These are phyloP conservation scores for Beauveria caledonica DNA, from an alignment of 2,329 filamentous ascomycete genomes.

Conservation along the genomic window DNA sequence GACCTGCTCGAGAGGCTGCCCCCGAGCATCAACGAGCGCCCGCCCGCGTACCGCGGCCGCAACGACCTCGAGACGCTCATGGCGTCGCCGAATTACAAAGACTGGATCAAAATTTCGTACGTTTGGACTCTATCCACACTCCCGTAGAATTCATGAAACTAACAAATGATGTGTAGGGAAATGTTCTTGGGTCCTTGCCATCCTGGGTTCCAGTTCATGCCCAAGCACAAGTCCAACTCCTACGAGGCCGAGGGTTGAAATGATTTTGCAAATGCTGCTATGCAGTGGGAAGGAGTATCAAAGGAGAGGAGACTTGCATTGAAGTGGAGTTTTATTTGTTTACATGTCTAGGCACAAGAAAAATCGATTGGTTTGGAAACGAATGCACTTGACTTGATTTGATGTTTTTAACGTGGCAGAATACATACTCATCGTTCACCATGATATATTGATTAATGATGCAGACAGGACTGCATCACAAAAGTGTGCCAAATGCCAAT, in stretches of 20 bases:
- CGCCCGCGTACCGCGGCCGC: constrained; percentile 73
- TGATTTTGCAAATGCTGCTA: not conserved
- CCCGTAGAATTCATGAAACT: not conserved
- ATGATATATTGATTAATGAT: constrained; percentile 1
- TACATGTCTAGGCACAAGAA: not conserved
- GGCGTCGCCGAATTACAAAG: constrained; percentile 82
- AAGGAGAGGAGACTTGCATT: not conserved
- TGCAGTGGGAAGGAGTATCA: not conserved
- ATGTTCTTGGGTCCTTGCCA: constrained; percentile 95
- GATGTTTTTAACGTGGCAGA: not conserved
- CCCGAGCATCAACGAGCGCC: constrained; percentile 79
- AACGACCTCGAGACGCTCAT: constrained; percentile 92
- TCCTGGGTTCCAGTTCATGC: constrained; percentile 85
- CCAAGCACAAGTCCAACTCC: constrained; percentile 93
- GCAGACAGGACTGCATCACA: not conserved
- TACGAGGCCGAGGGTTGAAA: constrained; percentile 68
- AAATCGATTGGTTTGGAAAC: not conserved
- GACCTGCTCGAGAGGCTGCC: constrained; percentile 84
- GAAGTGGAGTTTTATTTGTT: constrained; percentile 1
- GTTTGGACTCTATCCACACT: constrained; percentile 22
- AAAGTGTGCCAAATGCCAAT: not conserved
- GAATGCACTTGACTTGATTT: not conserved
- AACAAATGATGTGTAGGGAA: constrained; percentile 50
- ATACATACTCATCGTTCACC: not conserved
- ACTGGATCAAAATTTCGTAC: constrained; percentile 98